phyloP scores from a whole-genome alignment of 2,329 filamentous ascomycete genomes.

The Fusarium buxicola region DNA sequence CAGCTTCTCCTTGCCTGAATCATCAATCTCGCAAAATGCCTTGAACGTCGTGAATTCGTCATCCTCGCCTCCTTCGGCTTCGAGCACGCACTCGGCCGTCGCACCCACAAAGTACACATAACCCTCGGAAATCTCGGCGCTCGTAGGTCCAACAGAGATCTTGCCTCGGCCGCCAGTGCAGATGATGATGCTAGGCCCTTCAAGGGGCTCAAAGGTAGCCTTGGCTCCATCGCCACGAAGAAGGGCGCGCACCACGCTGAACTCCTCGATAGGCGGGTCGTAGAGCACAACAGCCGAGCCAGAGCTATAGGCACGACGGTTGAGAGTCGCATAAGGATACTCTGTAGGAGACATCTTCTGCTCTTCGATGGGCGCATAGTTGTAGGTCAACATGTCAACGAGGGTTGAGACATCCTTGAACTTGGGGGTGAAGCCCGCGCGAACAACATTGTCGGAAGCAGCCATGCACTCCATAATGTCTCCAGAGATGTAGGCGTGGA shows the following conservation, averaged over 20 bases:
- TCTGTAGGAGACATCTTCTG: conserved; percentile 91
- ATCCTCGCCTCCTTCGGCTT: conserved; percentile 70
- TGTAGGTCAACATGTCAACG: conserved; percentile 93
- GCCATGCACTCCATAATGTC: conserved; percentile 99
- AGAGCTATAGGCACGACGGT: conserved; percentile 83
- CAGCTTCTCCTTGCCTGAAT: conserved; percentile 48
- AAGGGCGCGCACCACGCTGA: conserved; percentile 85
- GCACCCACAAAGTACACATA: conserved; percentile 89
- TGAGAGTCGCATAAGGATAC: conserved; percentile 87
- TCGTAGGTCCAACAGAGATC: conserved; percentile 86
- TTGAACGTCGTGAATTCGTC: conserved; percentile 89
- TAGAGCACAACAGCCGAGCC: conserved; percentile 81
- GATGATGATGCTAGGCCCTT: conserved; percentile 92
- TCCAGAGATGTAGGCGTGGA: conserved; percentile 92
- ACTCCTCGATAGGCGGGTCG: conserved; percentile 96
- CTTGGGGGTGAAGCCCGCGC: conserved; percentile 96
- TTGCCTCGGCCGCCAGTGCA: conserved; percentile 86
- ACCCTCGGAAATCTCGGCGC: conserved; percentile 77
- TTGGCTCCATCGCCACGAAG: conserved; percentile 80
- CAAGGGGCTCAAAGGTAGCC: conserved; percentile 86
- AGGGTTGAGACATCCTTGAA: conserved; percentile 96
- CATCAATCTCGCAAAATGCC: conserved; percentile 88
- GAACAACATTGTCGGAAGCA: conserved; percentile 97
- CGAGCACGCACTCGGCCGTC: conserved; percentile 83
- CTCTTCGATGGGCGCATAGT: conserved; percentile 91